These are phyloP conservation scores for Corylus americana DNA, from an alignment of 306 rosid genomes.

Conservation along the genomic window DNA sequence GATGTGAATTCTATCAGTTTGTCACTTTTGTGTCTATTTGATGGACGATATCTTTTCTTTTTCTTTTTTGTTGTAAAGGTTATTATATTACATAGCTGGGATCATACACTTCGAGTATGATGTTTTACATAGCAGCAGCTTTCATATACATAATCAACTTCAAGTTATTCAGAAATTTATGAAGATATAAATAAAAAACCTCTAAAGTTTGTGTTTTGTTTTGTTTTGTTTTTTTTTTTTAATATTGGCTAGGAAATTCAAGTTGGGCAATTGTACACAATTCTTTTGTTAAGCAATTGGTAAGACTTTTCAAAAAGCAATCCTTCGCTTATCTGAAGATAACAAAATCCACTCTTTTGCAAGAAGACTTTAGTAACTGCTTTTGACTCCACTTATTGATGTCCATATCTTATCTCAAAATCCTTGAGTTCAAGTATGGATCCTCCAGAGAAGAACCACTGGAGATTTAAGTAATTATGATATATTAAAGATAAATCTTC, in stretches of 20 bases:
- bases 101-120: no score
- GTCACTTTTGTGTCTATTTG: no score
- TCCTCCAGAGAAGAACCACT: neutral
- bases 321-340: neutral
- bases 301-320: neutral
- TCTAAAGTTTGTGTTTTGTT: no score
- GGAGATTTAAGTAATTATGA: neutral
- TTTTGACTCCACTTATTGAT: neutral
- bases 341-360: neutral
- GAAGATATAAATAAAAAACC: no score
- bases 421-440: neutral
- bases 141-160: no score
- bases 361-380: neutral
- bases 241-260: neutral
- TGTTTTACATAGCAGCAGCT: no score
- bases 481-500: neutral
- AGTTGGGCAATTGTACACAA: neutral
- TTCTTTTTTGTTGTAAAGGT: no score
- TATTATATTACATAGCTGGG: no score
- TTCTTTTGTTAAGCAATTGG: neutral
- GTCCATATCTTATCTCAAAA: neutral
- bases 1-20: no score
- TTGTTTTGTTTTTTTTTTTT: no score
- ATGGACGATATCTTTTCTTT: no score
- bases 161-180: neutral